phyloP scores from a whole-genome alignment of 1,284 basidiomycete genomes.

The Moesziomyces globuligerus region DNA sequence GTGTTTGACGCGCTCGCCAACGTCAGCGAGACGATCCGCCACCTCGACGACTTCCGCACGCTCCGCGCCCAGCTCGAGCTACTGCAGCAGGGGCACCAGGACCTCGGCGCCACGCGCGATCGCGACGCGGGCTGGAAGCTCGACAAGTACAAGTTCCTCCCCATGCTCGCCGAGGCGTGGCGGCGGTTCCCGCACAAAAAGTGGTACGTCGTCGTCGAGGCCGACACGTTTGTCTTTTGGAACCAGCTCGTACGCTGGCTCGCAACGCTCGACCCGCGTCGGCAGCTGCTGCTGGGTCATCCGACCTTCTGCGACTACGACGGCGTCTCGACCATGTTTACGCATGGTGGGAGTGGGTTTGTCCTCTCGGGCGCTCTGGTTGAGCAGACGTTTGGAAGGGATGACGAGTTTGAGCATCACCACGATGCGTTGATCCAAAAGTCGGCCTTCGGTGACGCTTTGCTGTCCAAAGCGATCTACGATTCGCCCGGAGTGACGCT shows the following conservation, averaged over 20 bases:
- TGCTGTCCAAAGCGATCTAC: constrained; percentile 43
- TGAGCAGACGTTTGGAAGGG: constrained; percentile 25
- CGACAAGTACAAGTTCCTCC: constrained; percentile 55
- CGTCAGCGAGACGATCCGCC: constrained; percentile 18
- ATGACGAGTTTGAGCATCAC: constrained; percentile 26
- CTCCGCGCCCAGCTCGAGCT: constrained; percentile 13
- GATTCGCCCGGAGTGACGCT: constrained; percentile 13
- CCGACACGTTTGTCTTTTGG: constrained; percentile 53
- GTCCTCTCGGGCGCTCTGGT: constrained; percentile 25
- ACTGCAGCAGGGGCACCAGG: constrained; percentile 14
- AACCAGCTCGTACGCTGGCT: constrained; percentile 36
- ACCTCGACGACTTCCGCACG: constrained; percentile 11
- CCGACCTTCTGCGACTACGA: constrained; percentile 37
- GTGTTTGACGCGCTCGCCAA: constrained; percentile 36
- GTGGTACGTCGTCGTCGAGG: constrained; percentile 53
- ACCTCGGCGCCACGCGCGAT: constrained; percentile 8
- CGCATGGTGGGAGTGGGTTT: constrained; percentile 44
- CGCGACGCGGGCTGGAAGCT: constrained; percentile 44
- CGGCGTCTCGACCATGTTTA: constrained; percentile 24
- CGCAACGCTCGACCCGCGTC: not conserved
- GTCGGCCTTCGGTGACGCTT: constrained; percentile 41
- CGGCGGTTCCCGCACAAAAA: constrained; percentile 23
- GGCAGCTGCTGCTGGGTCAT: constrained; percentile 36
- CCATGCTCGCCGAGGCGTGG: constrained; percentile 37
- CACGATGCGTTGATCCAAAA: constrained; percentile 26